Conservation (phyloP, 495 filamentous ascomycete genomes). For the Lindgomyces ingoldianus region DNA sequence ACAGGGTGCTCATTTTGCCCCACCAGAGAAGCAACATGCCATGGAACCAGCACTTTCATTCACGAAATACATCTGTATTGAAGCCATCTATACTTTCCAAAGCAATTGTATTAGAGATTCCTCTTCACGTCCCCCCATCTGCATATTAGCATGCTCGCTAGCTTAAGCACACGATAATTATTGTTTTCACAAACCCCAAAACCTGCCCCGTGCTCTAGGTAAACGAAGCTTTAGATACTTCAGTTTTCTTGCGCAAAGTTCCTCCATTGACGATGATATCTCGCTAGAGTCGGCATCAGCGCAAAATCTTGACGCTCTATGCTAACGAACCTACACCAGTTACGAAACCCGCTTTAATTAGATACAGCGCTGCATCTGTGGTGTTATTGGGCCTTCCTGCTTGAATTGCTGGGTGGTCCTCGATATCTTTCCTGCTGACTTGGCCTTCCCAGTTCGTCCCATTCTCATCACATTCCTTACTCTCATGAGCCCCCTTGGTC, state of each 20-base stretch:
- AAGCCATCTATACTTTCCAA: too few relatives aligned
- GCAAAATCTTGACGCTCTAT: neutral
- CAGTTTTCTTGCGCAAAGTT: conserved; percentile 36
- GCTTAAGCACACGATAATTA: too few relatives aligned
- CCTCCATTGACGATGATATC: conserved; percentile 39
- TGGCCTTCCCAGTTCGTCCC: conserved; percentile 25
- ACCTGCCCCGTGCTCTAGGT: too few relatives aligned
- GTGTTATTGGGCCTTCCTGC: conserved; percentile 36
- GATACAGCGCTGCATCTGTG: conserved; percentile 34
- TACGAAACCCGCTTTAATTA: conserved; percentile 36
- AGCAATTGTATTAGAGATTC: too few relatives aligned
- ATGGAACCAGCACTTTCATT: too few relatives aligned
- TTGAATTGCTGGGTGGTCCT: conserved; percentile 36
- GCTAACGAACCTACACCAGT: conserved; percentile 24
- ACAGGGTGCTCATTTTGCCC: too few relatives aligned
- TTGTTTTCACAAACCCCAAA: too few relatives aligned
- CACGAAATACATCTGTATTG: too few relatives aligned
- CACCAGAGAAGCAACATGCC: too few relatives aligned
- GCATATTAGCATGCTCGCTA: too few relatives aligned
- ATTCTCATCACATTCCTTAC: conserved; percentile 41
- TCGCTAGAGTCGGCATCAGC: conserved; percentile 14
- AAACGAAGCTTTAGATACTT: too few relatives aligned
- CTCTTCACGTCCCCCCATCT: too few relatives aligned
- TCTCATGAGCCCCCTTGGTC: conserved; percentile 44
- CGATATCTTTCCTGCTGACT: conserved; percentile 32